Evolutionary conservation across 305 asterid species (phyloP), one percentile per base, ranked within the genome.

Genomic region (Petunia hybrid): DNA sequence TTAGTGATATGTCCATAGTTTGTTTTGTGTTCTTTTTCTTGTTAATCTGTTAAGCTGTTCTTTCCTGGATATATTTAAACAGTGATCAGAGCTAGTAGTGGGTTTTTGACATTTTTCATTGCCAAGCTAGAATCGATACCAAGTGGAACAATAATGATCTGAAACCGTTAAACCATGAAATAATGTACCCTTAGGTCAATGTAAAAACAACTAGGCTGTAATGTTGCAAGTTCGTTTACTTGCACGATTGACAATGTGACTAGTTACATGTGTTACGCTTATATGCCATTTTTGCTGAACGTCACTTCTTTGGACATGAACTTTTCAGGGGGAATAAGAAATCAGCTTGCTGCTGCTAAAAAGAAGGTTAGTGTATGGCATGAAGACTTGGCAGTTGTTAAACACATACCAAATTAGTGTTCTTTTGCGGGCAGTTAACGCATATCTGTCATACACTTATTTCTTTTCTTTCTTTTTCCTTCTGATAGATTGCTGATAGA

Each of bases 261-360:
- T 43, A 59, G 6, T 48, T 12, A 4, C 64, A 36, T 16, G 10
- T 42, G 14, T 45, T 35, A 48, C 8, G 35, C 16, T 0, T 38
- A 31, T 45, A 48, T 0, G 40, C 6, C 66, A 6, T 53, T 53
- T 66, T 43, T 64, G 45, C 8, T 56, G 3, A 60, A 39, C 63
- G 9, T 31, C 48, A 5, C 64, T 73, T 13, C n/a, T 48, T 76
- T 76, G 59, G 60, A 39, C 9, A 6, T 81, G 70, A 40, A 16
- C 43, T 71, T 73, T 84, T 22, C 85, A 88, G 89, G 81, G 22
- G 89, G 83, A 55, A 95, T 95, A 63, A 95, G 90, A 80, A 95
- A 86, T 83, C 97, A 95, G 88, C 76, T 89, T 77, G 89, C 92
- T 51, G 89, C 97, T 80, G 91, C 94, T 80, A 92, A 90, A 90